Percentiles rank a stretch among this genome's conserved stretches.
Evolutionary conservation across 352 stramenopile genomes (phyloP).

Genomic region (Pythium rhizo-oryzae): DNA sequence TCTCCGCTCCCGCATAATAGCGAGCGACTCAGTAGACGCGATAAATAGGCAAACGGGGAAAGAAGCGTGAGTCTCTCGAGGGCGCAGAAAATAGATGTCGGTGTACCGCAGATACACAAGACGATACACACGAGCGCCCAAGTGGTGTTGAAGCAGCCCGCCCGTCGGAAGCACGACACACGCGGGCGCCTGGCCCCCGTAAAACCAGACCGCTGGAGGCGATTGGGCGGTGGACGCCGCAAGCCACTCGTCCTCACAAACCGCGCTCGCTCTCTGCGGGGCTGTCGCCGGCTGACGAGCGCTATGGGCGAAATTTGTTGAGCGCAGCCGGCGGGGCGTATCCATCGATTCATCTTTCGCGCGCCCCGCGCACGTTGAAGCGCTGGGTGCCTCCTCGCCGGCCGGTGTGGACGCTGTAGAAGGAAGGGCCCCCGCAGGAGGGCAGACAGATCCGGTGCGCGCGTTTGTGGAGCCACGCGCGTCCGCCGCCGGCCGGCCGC

Average conservation of each 20-base stretch:
- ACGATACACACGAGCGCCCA: background rate
- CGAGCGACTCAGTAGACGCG: too few relatives aligned
- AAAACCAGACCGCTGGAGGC: too few relatives aligned
- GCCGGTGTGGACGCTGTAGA: background rate
- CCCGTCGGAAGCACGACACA: too few relatives aligned
- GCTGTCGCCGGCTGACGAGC: too few relatives aligned
- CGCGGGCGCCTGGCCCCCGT: too few relatives aligned
- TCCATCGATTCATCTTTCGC: too few relatives aligned
- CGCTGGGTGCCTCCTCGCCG: background rate
- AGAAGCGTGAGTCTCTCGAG: background rate
- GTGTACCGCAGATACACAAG: background rate
- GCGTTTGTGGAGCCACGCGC: conserved; percentile 5
- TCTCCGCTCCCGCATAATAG: too few relatives aligned
- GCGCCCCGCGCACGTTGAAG: background rate
- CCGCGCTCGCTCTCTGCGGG: conserved; percentile 4
- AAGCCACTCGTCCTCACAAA: background rate
- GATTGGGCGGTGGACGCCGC: too few relatives aligned
- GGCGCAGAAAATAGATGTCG: background rate
- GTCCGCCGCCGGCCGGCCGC: background rate
- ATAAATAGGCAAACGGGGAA: background rate
- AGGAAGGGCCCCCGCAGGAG: too few relatives aligned
- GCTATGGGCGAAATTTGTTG: too few relatives aligned
- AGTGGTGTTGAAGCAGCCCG: background rate
- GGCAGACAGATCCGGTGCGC: conserved; percentile 22
- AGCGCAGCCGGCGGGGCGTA: too few relatives aligned